These are phyloP conservation scores for Linnemannia zychae DNA, from an alignment of 192 early-diverging fungal species.

Conservation along the genomic window DNA sequence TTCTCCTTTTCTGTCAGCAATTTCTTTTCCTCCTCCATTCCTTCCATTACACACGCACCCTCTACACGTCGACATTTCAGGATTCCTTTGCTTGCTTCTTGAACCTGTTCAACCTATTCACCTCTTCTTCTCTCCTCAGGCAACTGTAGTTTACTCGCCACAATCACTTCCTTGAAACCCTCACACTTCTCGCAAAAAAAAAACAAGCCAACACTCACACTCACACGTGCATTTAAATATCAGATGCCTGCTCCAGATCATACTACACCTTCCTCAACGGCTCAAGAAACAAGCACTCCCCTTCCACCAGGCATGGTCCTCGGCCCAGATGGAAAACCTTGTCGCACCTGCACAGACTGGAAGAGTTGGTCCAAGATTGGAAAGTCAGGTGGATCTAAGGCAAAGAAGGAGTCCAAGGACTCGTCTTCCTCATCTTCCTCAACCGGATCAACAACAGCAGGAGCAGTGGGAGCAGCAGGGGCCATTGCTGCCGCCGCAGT, in stretches of 20 bases:
- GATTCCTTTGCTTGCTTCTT: background rate
- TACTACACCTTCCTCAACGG: background rate
- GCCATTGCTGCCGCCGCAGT: constrained; percentile 1
- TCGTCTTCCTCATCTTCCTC: constrained; percentile 19
- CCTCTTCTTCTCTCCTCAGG: background rate
- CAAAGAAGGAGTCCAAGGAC: constrained; percentile 22
- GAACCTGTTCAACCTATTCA: background rate
- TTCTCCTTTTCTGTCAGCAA: constrained; percentile 3
- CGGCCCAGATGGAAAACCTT: constrained; percentile 75
- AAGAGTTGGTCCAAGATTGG: constrained; percentile 74
- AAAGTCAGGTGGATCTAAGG: constrained; percentile 45
- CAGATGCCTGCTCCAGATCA: constrained; percentile 35
- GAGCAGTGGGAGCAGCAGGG: constrained; percentile 8
- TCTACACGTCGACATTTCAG: background rate
- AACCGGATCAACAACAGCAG: background rate
- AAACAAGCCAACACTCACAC: background rate
- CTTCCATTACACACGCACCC: background rate
- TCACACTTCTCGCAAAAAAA: background rate
- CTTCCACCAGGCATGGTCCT: constrained; percentile 57
- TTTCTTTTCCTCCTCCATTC: background rate
- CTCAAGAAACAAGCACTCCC: background rate
- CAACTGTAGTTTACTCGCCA: background rate
- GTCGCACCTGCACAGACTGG: constrained; percentile 83
- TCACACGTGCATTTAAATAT: background rate
- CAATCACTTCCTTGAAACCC: background rate